Conservation (phyloP, 805 yeast species). For the Starmerella etchellsii region DNA sequence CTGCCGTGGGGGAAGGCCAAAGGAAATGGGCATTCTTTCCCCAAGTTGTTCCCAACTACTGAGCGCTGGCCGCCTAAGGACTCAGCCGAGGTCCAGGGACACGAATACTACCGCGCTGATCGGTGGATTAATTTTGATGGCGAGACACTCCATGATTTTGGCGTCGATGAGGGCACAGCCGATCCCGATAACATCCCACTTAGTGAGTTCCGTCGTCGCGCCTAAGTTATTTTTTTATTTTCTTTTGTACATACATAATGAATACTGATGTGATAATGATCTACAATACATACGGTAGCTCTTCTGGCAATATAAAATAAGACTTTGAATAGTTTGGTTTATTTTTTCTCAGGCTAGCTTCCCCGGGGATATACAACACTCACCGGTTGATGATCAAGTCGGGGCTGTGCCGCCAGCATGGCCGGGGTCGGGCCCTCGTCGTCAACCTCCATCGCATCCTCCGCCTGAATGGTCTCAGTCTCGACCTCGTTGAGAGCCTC, state of each 20-base stretch:
- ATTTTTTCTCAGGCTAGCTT: too few relatives aligned
- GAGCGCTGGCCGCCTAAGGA: constrained; percentile 88
- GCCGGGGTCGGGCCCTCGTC: constrained; percentile 10
- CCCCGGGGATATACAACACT: constrained; percentile 3
- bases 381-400: constrained; percentile 8
- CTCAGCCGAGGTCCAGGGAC: constrained; percentile 17
- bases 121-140: constrained; percentile 72
- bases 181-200: constrained; percentile 12
- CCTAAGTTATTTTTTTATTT: too few relatives aligned
- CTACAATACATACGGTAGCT: too few relatives aligned
- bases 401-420: constrained; percentile 11
- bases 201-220: constrained; percentile 2
- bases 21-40: constrained; percentile 48
- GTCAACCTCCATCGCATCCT: constrained; percentile 8
- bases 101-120: constrained; percentile 29
- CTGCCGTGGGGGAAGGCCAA: constrained; percentile 57
- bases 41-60: constrained; percentile 40
- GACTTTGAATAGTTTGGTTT: too few relatives aligned
- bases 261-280: too few relatives aligned
- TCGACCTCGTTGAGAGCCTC: constrained; percentile 14
- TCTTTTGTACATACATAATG: too few relatives aligned
- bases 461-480: constrained; percentile 15
- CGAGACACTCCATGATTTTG: constrained; percentile 72
- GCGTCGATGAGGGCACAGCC: constrained; percentile 47
- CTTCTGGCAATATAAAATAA: too few relatives aligned